Evolutionary conservation across 1,139 yeast genomes (phyloP), one percentile per base, ranked within the genome.

Genomic region (Geotrichum macrosporum): DNA sequence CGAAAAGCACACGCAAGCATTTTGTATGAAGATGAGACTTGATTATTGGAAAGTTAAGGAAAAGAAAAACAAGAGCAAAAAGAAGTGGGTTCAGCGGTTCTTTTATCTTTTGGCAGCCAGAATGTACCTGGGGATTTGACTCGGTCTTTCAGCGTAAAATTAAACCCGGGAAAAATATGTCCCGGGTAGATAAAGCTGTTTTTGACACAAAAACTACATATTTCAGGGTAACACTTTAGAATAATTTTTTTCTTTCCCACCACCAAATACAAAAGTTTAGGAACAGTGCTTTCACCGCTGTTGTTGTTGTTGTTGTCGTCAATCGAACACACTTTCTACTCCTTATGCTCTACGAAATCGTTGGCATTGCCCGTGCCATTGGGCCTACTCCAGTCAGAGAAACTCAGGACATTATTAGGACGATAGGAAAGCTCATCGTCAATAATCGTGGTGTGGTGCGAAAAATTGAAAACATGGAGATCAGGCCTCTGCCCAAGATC

Each of bases 381-480:
- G 62, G 61, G 19, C 53, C 63, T 41, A 51, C 55, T 48, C 66
- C 60, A 18, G 56, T 57, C 35, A 55, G 56, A 35, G 69, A 67
- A 50, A 65, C 69, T 19, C 58, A 70, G 40, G 80, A 78, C 56
- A 79, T 84, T 49, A 84, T 82, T n/a, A 74, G 81, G 16, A 85
- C 94, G 5, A 75, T 88, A 27, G 97, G 97, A 18, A 83, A 80
- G 62, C 73, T 87, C 62, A 78, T 92, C 37, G 76, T 92, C 53
- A 78, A 81, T 54, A 88, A 92, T 66, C 85, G 96, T 74, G 98
- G 98, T 44, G 88, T 92, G 15, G 80, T 92, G 38, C 77, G 97
- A 63, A 81, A 80, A 54, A 78, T 89, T 46, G 77, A 84, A 46
- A 83, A 89, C 55, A 69, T 88, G 67, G 96, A 96, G 1, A 76